A percentile compares a stretch with the other conserved stretches of the same genome.
These are phyloP conservation scores for Trichoderma atroviride DNA, from an alignment of 2,329 filamentous ascomycete genomes.

Conservation along the genomic window DNA sequence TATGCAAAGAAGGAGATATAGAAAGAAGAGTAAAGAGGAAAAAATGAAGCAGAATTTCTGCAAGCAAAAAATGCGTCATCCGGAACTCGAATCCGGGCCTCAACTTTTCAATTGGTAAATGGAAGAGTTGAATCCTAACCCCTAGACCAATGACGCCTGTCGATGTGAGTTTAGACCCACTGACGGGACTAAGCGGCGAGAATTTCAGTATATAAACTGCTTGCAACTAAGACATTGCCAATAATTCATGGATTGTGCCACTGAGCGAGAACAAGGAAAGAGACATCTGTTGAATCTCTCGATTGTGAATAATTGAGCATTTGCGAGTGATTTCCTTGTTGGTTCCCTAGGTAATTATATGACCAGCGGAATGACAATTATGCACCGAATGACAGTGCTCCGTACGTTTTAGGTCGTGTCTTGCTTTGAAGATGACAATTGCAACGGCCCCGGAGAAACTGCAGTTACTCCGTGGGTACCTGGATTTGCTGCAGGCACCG, in stretches of 20 bases:
- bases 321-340: neutral
- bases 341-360: too few species aligned
- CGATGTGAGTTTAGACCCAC: neutral
- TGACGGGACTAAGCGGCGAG: neutral
- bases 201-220: neutral
- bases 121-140: constrained; percentile 28
- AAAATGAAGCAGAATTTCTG: neutral
- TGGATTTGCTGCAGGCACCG: constrained; percentile 7
- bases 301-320: neutral
- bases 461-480: neutral
- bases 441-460: neutral
- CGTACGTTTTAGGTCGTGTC: neutral
- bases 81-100: constrained; percentile 28
- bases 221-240: neutral
- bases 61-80: constrained; percentile 26
- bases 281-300: neutral
- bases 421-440: neutral
- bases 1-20: neutral
- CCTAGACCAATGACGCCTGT: constrained; percentile 25
- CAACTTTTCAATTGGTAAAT: constrained; percentile 24
- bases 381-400: neutral
- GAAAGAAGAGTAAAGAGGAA: neutral
- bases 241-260: too few species aligned
- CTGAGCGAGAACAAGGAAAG: neutral
- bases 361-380: too few species aligned